Base-by-base conservation (phyloP, 129 eudicot genomes). In the Flaveria brownii region DNA sequence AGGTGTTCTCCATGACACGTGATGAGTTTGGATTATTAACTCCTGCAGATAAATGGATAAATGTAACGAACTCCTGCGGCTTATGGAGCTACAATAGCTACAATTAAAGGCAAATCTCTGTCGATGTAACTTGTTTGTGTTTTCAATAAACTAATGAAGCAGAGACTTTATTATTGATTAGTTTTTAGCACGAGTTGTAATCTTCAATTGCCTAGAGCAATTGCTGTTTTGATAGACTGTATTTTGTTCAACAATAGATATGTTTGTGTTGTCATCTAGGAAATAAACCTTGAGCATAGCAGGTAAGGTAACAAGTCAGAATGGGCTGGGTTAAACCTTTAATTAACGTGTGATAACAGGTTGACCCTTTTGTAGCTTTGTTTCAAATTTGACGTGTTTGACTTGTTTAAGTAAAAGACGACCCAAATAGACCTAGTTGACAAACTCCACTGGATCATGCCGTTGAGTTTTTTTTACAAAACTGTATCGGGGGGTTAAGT, bases 101-200 rank as follows among this genome's bases (percentile, higher is more conserved):
- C 46, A 63, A n/a, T 63, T 7, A 30, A 63, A 63, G 69, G 69
- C 45, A 63, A 63, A 63, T 30, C 18, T 63, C 20, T 30, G 8
- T 26, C 12, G n/a, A 28, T 63, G 46, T 63, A 61, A 26, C 68
- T 5, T 63, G 69, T 5, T 63, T 63, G 43, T 63, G 69, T 63
- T 33, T 63, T 61, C n/a, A 63, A 63, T 63, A 63, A 63, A 3
- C 33, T 63, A 33, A n/a, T 10, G 20, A 63, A 43, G 69, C 46
- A 36, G 22, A 63, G 9, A 63, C 18, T 63, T 30, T 30, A 30
- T 63, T 63, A 22, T 28, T 12, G 20, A 63, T 63, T 63, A 63
- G 69, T 28, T 28, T 63, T 6, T 63, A 63, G 69, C 43, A 15
- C 30, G 43, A 5, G 69, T 15, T 63, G 20, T 63, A 30, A 63